Base-by-base conservation (phyloP, 768 basidiomycete genomes). In the Epithele typhae region DNA sequence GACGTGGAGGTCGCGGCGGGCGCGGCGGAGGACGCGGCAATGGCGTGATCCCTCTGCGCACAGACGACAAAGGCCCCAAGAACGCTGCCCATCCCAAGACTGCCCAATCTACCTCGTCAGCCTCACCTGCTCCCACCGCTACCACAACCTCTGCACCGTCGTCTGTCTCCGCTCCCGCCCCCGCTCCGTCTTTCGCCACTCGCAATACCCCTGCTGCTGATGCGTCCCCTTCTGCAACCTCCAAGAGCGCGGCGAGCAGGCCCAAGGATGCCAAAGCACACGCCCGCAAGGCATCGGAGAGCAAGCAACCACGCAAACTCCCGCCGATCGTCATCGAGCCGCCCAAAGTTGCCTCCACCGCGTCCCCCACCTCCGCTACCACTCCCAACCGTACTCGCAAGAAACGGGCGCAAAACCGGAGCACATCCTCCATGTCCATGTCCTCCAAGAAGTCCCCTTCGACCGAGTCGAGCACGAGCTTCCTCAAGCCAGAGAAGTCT, bases 351-450 rank as follows among this genome's bases (percentile, higher is more conserved):
- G 49, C 55, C 34, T 44, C 66, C 5, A 54, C 54, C 1, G 60
- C 74, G 9, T 60, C 76, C 38, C 75, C 72, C 37, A 64, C 72
- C 14, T 52, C 71, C 15, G 69, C 71, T 22, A 48, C 51, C 17
- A 47, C 46, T 3, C 46, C 46, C 5, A 52, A 40, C 37, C 46
- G 46, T 5, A 35, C 46, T 51, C 76, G 77, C 36, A 73, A 78
- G 37, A 74, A 71, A 54, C 77, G 79, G 34, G 70, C 78, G 18
- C 67, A 67, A 40, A 74, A 73, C 64, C 51, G 54, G 52, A 24
- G 52, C 52, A 27, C 40, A 19, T 36, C 53, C 24, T 38, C 55
- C 17, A 25, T 49, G 18, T 40, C 55, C 21, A 25, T 47, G n/a
- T 33, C 53, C 42, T 46, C 55, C 14, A 62, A 57, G 42, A 54